Base-by-base conservation (phyloP, 2,329 filamentous ascomycete genomes). In the Penicillium sp. region DNA sequence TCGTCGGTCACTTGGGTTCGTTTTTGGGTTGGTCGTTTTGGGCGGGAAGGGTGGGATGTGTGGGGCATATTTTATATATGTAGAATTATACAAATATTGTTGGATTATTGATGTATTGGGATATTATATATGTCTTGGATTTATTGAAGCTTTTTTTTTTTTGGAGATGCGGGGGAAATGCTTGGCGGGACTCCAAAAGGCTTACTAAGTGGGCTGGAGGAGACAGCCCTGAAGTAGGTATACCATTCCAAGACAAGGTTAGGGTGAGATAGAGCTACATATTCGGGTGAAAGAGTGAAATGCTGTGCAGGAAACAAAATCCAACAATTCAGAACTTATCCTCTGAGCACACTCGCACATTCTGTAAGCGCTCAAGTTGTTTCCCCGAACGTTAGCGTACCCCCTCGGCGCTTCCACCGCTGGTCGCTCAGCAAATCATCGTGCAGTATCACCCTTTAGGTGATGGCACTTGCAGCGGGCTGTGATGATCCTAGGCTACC, bases 1-100 rank as follows among this genome's bases (percentile, higher is more conserved):
- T 68, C 56, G 62, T 75, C 75, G 51, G 71, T 73, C 53, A 78
- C 61, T 67, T 75, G 61, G 43, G 72, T 63, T 38, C 73, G 73
- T 62, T 76, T 77, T 45, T 68, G 48, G n/a, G 29, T 39, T 45
- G 53, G 55, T 54, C 61, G 67, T 50, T 70, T 72, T 52, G 65
- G 66, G 33, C 71, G 70, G 3, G 64, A 61, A 23, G 66, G 68
- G 56, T 73, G 72, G 53, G 65, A 62, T 29, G 66, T 72, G 58
- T 74, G 73, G 54, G 73, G 73, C 74, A 77, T 76, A 41, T 31
- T 60, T 58, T 42, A 27, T 35, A 25, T 53, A 44, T 45, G 44
- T 44, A 36, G 29, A 35, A 15, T 49, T 56, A 25, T 57, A 23
- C 17, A 36, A 13, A 33, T 35, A 27, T 42, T 10, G 23, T 31